Evolutionary conservation across 495 filamentous ascomycete genomes (phyloP), one percentile per base, ranked within the genome.

Genomic region (Parathielavia hyrcaniae): DNA sequence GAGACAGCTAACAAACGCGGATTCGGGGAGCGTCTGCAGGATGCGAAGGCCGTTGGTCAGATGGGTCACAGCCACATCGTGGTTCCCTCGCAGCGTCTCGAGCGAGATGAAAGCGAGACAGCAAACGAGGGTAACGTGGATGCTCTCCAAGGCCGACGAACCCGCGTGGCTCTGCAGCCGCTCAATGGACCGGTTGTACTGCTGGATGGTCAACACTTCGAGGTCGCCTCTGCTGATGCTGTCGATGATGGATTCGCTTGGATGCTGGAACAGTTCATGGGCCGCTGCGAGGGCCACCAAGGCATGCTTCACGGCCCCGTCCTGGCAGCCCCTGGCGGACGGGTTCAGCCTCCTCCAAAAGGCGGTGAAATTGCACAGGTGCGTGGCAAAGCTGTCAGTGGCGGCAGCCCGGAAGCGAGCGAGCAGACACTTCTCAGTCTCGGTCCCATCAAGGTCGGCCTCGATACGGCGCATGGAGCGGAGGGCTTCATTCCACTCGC

Each of bases 41-140:
- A 75, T 75, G 47, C 66, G 67, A 2, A 75, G 64, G 49, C 72
- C 72, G 59, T 75, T 75, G 20, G 60, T 58, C n/a, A 75, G 62
- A 51, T 75, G 72, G 2, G 61, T 64, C 0, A 73, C 57, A 10
- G 69, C 69, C 13, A 58, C 66, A 1, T 43, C 57, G 53, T 71
- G 64, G 67, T 69, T 71, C 3, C 62, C 59, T 1, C 71, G 64
- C 19, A 73, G 60, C 12, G 68, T 70, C 57, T 75, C 72, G 50
- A 75, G 67, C 39, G 63, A 73, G 48, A 75, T 69, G 57, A 73
- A 75, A 10, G 67, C 59, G 4, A 75, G 61, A 40, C 72, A 75
- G 62, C 72, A 75, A 40, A 70, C 57, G 5, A 75, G 67, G 13
- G 69, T 73, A 2, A 69, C 55, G 35, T 67, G 61, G 23, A 71